Conservation (phyloP, 208 protist genomes). For the Trypanosoma grayi region DNA sequence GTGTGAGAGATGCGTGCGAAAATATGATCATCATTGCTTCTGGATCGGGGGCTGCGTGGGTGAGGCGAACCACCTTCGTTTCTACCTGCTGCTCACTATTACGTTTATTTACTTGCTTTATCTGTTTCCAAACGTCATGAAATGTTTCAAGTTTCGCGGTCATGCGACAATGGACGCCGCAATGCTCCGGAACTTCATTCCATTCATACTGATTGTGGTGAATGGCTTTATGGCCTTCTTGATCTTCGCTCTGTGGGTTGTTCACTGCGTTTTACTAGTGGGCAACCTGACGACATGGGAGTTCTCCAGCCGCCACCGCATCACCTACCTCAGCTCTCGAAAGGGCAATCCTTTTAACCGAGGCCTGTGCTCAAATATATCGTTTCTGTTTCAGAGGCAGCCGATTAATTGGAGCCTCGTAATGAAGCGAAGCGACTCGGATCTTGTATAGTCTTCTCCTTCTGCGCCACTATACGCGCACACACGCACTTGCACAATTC, state of each 20-base stretch:
- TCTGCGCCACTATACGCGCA: neutral
- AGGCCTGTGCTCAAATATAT: constrained; percentile 22
- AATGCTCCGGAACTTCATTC: constrained; percentile 16
- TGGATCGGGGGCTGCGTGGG: constrained; percentile 88
- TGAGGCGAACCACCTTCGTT: constrained; percentile 64
- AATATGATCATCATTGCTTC: constrained; percentile 90
- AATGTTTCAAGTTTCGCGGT: constrained; percentile 16
- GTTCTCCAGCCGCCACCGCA: constrained; percentile 17
- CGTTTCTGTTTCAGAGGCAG: constrained; percentile 16
- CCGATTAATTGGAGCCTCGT: constrained; percentile 22
- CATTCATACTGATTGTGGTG: constrained; percentile 7
- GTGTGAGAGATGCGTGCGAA: constrained; percentile 73
- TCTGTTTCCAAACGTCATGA: constrained; percentile 4
- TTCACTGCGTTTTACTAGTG: constrained; percentile 13
- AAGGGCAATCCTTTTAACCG: constrained; percentile 24
- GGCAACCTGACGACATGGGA: constrained; percentile 33
- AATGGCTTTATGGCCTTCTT: constrained; percentile 7
- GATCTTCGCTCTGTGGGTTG: constrained; percentile 2
- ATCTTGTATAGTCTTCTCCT: constrained; percentile 12
- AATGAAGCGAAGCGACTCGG: neutral
- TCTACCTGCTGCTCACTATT: constrained; percentile 23
- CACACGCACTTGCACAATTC: too few species aligned
- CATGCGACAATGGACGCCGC: neutral
- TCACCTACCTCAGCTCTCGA: constrained; percentile 24
- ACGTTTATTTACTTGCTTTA: constrained; percentile 7